phyloP scores from a whole-genome alignment of 2,329 filamentous ascomycete species.

The Ceratocystiopsis minuta region DNA sequence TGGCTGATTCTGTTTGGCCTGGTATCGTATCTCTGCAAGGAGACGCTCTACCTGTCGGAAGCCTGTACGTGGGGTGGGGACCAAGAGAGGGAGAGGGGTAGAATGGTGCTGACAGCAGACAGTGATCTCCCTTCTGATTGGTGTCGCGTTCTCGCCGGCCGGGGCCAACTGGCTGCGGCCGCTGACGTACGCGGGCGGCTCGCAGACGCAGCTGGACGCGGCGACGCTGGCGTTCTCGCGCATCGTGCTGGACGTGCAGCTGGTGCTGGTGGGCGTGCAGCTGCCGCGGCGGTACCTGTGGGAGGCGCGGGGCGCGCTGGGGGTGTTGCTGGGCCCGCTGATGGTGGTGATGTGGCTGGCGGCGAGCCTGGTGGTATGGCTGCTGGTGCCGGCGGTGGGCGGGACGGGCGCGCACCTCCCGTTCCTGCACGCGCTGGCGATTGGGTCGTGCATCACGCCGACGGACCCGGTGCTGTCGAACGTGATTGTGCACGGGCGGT shows the following conservation, averaged over 20 bases:
- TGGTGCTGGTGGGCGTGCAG: slow-evolving; percentile 77
- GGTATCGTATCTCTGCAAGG: slow-evolving; percentile 77
- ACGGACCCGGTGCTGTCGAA: slow-evolving; percentile 81
- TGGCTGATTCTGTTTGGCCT: slow-evolving; percentile 84
- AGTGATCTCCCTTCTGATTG: slow-evolving; percentile 74
- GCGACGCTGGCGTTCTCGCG: slow-evolving; percentile 74
- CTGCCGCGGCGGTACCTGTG: slow-evolving; percentile 66
- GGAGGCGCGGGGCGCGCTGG: slow-evolving; percentile 60
- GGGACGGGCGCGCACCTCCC: slow-evolving; percentile 34
- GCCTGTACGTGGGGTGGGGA: slow-evolving; percentile 41
- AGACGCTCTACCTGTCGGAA: slow-evolving; percentile 81
- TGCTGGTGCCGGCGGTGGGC: slow-evolving; percentile 28
- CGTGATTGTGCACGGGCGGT: slow-evolving; percentile 61
- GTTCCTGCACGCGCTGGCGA: slow-evolving; percentile 61
- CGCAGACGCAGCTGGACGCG: slow-evolving; percentile 39
- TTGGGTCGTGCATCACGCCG: slow-evolving; percentile 78
- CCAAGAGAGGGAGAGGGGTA: not conserved
- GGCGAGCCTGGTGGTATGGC: slow-evolving; percentile 67
- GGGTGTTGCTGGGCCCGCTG: slow-evolving; percentile 60
- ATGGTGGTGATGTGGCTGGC: slow-evolving; percentile 78
- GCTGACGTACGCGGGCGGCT: slow-evolving; percentile 47
- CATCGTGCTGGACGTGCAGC: slow-evolving; percentile 74
- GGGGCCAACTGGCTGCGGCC: slow-evolving; percentile 61
- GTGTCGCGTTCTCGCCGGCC: slow-evolving; percentile 60
- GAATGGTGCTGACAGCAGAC: not conserved